Percentiles rank a stretch among this genome's conserved stretches.
These are phyloP conservation scores for Elaeis oleifera DNA, from an alignment of 202 grass and related monocot species.

Conservation along the genomic window DNA sequence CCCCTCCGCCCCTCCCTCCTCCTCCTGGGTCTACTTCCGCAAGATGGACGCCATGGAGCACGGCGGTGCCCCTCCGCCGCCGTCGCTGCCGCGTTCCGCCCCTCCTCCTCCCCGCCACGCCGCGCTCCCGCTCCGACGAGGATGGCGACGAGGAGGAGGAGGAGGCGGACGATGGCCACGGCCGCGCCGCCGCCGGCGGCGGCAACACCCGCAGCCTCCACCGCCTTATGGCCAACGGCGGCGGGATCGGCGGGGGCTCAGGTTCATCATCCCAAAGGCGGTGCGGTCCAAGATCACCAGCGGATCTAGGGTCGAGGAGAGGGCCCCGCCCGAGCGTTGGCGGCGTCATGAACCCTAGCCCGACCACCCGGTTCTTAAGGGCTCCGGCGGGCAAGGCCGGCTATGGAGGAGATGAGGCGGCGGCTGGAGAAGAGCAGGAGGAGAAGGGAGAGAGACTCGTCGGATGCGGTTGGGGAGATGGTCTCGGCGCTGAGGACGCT, in stretches of 20 bases:
- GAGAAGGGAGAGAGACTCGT: constrained; percentile 39
- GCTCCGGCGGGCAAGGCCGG: constrained; percentile 14
- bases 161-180: constrained; percentile 11
- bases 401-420: constrained; percentile 34
- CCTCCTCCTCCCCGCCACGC: constrained; percentile 12
- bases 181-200: not conserved
- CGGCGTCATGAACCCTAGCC: not conserved
- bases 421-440: constrained; percentile 27
- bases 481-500: constrained; percentile 55
- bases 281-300: constrained; percentile 36
- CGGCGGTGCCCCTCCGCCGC: constrained; percentile 23
- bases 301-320: constrained; percentile 6
- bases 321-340: constrained; percentile 6
- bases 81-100: constrained; percentile 23
- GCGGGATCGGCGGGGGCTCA: constrained; percentile 50
- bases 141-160: constrained; percentile 9
- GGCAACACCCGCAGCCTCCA: constrained; percentile 31
- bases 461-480: constrained; percentile 47
- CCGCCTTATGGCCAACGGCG: constrained; percentile 80
- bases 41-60: constrained; percentile 77
- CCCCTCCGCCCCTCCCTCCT: constrained; percentile 30
- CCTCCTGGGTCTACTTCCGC: constrained; percentile 70
- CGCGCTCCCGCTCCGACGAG: constrained; percentile 26
- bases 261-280: constrained; percentile 85
- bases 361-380: constrained; percentile 14